Conservation (phyloP, 208 protist genomes). For the Herpetomonas tarakana region DNA sequence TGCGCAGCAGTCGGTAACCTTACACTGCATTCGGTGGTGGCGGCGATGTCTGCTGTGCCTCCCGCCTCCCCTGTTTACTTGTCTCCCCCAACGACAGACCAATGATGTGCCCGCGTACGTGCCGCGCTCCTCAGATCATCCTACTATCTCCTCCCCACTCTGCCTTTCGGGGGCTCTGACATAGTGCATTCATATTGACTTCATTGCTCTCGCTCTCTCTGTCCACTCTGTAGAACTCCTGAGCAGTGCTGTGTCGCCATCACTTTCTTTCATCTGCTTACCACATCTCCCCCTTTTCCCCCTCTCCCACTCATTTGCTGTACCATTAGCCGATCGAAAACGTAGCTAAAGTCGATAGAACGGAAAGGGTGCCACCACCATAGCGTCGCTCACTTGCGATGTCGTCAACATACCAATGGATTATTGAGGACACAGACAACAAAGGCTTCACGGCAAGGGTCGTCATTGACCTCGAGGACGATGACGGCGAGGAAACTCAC, state of each 20-base stretch:
- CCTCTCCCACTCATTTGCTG: too few relatives aligned
- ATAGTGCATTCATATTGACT: neutral
- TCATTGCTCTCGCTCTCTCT: constrained; percentile 1
- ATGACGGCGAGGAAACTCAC: neutral
- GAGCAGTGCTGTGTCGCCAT: constrained; percentile 1
- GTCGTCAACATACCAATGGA: constrained; percentile 26
- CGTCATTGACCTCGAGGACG: constrained; percentile 23
- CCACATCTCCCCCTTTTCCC: neutral
- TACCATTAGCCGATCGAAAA: too few relatives aligned
- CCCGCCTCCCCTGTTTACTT: too few relatives aligned
- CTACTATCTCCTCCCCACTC: too few relatives aligned
- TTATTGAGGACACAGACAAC: constrained; percentile 30
- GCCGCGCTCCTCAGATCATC: neutral
- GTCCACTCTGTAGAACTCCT: too few relatives aligned
- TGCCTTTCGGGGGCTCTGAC: too few relatives aligned
- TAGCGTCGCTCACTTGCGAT: neutral
- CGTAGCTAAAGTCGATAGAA: neutral
- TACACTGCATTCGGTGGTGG: too few relatives aligned
- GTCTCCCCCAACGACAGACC: too few relatives aligned
- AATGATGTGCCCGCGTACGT: neutral
- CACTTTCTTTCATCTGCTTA: constrained; percentile 4
- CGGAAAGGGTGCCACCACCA: neutral
- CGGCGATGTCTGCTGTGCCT: too few relatives aligned
- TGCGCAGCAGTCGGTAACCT: too few relatives aligned
- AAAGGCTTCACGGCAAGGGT: constrained; percentile 33